A percentile compares a stretch with the other conserved stretches of the same genome.
phyloP scores from a whole-genome alignment of 495 filamentous ascomycete genomes.

The Viridothelium virens region DNA sequence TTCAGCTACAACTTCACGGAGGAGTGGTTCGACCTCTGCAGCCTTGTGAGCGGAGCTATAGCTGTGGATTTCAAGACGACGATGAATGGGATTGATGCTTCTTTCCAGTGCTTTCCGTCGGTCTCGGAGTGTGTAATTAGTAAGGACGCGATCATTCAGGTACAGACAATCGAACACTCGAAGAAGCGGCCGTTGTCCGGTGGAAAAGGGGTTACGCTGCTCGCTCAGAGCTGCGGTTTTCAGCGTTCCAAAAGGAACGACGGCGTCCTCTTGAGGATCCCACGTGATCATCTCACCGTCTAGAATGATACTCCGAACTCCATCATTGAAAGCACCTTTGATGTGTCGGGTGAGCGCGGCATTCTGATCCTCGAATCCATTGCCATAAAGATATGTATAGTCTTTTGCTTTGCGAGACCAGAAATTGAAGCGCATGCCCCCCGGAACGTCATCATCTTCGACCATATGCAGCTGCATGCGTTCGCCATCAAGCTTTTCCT shows the following conservation, averaged over 20 bases:
- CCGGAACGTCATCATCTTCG: constrained; percentile 55
- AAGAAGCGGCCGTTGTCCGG: constrained; percentile 71
- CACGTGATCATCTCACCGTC: constrained; percentile 99
- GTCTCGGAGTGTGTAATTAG: constrained; percentile 74
- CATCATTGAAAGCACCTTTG: constrained; percentile 65
- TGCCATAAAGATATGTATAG: constrained; percentile 90
- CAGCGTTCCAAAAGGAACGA: constrained; percentile 83
- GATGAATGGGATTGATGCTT: constrained; percentile 55
- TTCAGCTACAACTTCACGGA: constrained; percentile 78
- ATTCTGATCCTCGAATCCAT: constrained; percentile 63
- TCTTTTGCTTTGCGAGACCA: constrained; percentile 98
- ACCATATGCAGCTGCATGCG: constrained; percentile 95
- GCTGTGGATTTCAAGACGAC: constrained; percentile 75
- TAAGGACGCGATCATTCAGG: constrained; percentile 71
- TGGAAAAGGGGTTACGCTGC: constrained; percentile 67
- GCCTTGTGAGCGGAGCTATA: constrained; percentile 58
- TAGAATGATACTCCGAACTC: constrained; percentile 77
- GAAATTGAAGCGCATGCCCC: constrained; percentile 71
- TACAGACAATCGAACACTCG: constrained; percentile 86
- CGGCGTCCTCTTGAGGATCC: constrained; percentile 79
- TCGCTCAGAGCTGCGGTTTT: constrained; percentile 84
- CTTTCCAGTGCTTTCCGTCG: constrained; percentile 66
- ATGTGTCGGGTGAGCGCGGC: constrained; percentile 75
- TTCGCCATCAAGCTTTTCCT: constrained; percentile 96
- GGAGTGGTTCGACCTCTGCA: constrained; percentile 64